Percentiles rank a stretch among this genome's conserved stretches.
phyloP scores from a whole-genome alignment of 352 stramenopile species.

The Globisporangium megalacanthum region DNA sequence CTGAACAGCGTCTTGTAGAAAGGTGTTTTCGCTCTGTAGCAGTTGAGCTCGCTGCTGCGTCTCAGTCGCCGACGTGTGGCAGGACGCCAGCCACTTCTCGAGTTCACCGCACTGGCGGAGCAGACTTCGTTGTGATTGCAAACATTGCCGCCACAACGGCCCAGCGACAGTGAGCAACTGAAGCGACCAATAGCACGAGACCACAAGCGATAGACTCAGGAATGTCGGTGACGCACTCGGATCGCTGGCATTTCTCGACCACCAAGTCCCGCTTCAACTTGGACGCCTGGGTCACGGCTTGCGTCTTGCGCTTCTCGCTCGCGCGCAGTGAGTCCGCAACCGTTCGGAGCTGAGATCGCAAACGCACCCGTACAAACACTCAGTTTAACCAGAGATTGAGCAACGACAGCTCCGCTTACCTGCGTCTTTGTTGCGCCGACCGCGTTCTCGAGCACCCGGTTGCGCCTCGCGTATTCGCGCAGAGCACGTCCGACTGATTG shows the following conservation, averaged over 20 bases:
- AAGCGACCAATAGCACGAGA: background rate
- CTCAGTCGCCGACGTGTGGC: slow-evolving; percentile 24
- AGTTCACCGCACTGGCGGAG: slow-evolving; percentile 44
- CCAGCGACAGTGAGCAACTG: background rate
- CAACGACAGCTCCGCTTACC: slow-evolving; percentile 10
- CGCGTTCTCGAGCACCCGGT: slow-evolving; percentile 36
- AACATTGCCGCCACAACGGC: too few relatives aligned
- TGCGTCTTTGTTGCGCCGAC: slow-evolving; percentile 32
- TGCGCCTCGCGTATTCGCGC: slow-evolving; percentile 51
- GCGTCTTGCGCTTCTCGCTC: slow-evolving; percentile 35
- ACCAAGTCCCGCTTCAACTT: slow-evolving; percentile 48
- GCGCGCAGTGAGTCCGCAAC: slow-evolving; percentile 29
- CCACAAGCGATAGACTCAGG: background rate
- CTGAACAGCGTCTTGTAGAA: slow-evolving; percentile 37
- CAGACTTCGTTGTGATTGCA: slow-evolving; percentile 20
- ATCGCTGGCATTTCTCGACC: slow-evolving; percentile 48
- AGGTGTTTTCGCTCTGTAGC: slow-evolving; percentile 44
- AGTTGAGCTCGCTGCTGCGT: slow-evolving; percentile 27
- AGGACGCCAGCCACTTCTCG: slow-evolving; percentile 41
- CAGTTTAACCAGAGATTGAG: too few relatives aligned
- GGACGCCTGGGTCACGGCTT: slow-evolving; percentile 23
- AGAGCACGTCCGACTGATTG: slow-evolving; percentile 31
- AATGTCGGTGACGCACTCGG: slow-evolving; percentile 28
- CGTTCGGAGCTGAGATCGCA: background rate
- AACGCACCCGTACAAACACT: too few relatives aligned